A percentile compares a stretch with the other conserved stretches of the same genome.
Evolutionary conservation across 2,329 filamentous ascomycete species (phyloP).

Genomic region (Trichoderma brevicompactum): DNA sequence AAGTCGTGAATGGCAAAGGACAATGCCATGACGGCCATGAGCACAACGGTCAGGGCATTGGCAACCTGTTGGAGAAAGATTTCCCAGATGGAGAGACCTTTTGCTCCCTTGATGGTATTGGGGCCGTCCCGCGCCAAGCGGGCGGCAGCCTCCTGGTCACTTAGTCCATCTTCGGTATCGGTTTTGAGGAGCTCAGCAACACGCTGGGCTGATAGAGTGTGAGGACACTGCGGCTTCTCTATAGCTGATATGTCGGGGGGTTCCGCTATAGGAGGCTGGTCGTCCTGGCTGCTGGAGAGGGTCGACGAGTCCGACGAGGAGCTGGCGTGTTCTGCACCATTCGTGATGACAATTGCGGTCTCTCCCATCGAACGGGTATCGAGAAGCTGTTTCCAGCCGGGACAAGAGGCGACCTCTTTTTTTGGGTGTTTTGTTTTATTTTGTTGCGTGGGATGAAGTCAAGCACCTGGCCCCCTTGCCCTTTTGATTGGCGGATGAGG

Average conservation of each 20-base stretch:
- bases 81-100: conserved; percentile 73
- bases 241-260: conserved; percentile 42
- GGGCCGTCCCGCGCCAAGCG: conserved; percentile 69
- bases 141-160: conserved; percentile 63
- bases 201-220: conserved; percentile 43
- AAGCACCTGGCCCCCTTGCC: conserved; percentile 2
- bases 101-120: conserved; percentile 73
- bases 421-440: background rate
- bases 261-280: conserved; percentile 48
- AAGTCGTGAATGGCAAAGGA: conserved; percentile 69
- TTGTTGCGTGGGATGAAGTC: background rate
- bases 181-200: conserved; percentile 48
- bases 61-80: conserved; percentile 78
- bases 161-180: conserved; percentile 63
- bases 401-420: background rate
- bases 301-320: conserved; percentile 46
- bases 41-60: conserved; percentile 75
- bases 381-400: conserved; percentile 29
- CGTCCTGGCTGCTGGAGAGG: conserved; percentile 42
- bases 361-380: conserved; percentile 50
- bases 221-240: conserved; percentile 44
- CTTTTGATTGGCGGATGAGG: background rate
- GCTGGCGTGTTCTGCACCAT: conserved; percentile 49
- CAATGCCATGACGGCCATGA: conserved; percentile 74
- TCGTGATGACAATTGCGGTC: conserved; percentile 45